Evolutionary conservation across 768 basidiomycete species (phyloP), one percentile per base, ranked within the genome.

Genomic region (Pulveroboletus frians): DNA sequence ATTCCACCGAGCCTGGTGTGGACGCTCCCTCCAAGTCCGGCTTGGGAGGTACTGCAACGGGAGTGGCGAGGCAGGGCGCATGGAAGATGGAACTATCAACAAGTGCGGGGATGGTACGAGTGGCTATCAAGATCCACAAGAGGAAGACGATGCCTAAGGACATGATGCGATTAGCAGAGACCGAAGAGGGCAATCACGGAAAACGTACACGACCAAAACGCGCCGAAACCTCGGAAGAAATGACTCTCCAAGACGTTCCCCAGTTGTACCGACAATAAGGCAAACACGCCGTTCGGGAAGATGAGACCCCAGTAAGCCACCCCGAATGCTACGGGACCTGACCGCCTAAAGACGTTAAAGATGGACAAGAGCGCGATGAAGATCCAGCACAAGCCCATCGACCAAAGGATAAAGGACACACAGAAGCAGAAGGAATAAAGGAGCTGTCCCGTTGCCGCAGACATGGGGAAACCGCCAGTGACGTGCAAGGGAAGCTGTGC

Each of bases 271-370:
- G 75, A 75, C 21, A 78, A 67, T 13, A 80, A 52, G 9, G 75
- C 71, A 56, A 74, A 79, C 4, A 77, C 77, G 5, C 71, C 79
- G 59, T 75, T 78, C 20, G 79, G 79, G 69, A 81, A 81, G 52
- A 80, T 67, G 15, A 75, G 66, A 5, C 78, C 80, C 79, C 79
- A 81, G 57, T 76, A 79, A 0, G 70, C 68, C 49, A 80, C 53
- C 7, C 71, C 65, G 53, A 81, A 80, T 0, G 69, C 67, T 5
- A 78, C 59, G 14, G 11, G 49, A n/a, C 58, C 54, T n/a, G 68
- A 55, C 37, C 63, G 53, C 47, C 51, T 65, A 15, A 65, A 11
- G 17, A 70, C 67, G 31, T 59, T 63, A 46, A 63, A 60, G 23
- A 79, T 67, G 8, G 73, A 73, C 46, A 67, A 61, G n/a, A 74